Evolutionary conservation across 1,284 basidiomycete species (phyloP).

Genomic region (Trichosporon faecale): DNA sequence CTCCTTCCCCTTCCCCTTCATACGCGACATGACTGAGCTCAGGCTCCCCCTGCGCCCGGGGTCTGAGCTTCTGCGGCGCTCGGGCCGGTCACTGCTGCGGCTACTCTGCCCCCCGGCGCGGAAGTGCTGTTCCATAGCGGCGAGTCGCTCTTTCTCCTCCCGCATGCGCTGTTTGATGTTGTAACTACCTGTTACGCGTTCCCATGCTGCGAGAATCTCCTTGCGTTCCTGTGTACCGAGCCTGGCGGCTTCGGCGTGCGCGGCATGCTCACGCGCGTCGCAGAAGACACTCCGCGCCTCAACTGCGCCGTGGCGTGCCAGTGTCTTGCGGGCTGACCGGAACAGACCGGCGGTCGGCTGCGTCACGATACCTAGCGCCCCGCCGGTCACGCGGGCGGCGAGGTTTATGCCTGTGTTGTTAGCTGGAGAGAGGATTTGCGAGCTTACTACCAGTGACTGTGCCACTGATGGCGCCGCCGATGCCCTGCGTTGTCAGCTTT

Average conservation of each 20-base stretch:
- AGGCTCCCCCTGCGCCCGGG: background rate
- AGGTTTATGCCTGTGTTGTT: slow-evolving; percentile 51
- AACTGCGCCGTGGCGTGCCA: slow-evolving; percentile 2
- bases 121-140: background rate
- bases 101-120: background rate
- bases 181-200: background rate
- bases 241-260: background rate
- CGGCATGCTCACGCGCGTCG: slow-evolving; percentile 6
- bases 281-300: slow-evolving; percentile 8
- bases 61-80: background rate
- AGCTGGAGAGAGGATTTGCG: background rate
- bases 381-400: slow-evolving; percentile 55
- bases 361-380: slow-evolving; percentile 23
- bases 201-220: slow-evolving; percentile 13
- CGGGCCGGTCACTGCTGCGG: background rate
- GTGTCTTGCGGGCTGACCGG: slow-evolving; percentile 14
- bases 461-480: slow-evolving; percentile 23
- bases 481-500: background rate
- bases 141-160: background rate
- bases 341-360: slow-evolving; percentile 20
- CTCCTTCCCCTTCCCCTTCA: background rate
- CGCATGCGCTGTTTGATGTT: background rate
- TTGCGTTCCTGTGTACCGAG: slow-evolving; percentile 8
- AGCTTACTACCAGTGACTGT: slow-evolving; percentile 33
- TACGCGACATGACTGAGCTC: background rate